phyloP scores from a whole-genome alignment of 257 asterid genomes.

The Nicotiana knightiana region DNA sequence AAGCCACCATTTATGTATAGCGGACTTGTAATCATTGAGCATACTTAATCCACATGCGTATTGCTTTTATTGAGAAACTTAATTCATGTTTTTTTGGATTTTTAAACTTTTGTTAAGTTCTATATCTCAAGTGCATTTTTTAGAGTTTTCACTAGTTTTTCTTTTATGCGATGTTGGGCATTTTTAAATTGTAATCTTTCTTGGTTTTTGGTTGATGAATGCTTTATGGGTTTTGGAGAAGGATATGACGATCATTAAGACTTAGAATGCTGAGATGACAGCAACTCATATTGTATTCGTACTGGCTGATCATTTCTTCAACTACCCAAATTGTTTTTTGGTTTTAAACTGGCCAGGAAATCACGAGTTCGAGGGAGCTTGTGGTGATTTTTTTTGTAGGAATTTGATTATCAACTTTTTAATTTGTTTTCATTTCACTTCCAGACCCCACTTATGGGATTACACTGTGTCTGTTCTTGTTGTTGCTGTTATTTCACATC shows the following conservation, averaged over 20 bases:
- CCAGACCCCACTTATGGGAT: no score
- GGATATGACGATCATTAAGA: slow-evolving; percentile 22
- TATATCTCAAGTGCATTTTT: background rate
- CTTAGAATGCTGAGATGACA: slow-evolving; percentile 9
- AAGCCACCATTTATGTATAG: background rate
- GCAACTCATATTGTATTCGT: slow-evolving; percentile 5
- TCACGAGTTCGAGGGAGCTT: no score
- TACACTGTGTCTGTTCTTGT: no score
- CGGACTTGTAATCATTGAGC: background rate
- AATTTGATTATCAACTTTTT: background rate
- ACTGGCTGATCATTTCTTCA: slow-evolving; percentile 8
- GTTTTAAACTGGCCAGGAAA: background rate
- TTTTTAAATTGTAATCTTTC: background rate
- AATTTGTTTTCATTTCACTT: background rate
- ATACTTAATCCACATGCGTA: background rate
- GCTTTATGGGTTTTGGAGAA: slow-evolving; percentile 1
- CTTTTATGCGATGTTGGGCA: background rate
- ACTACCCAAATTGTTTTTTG: background rate
- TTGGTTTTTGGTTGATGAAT: background rate
- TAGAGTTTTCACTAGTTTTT: background rate
- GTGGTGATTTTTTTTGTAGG: background rate
- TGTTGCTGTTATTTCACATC: background rate
- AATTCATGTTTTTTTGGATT: background rate
- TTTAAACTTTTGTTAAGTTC: background rate
- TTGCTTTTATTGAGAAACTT: background rate